These are phyloP conservation scores for Penicillium psychrofluorescens DNA, from an alignment of 495 filamentous ascomycete genomes.

Conservation along the genomic window DNA sequence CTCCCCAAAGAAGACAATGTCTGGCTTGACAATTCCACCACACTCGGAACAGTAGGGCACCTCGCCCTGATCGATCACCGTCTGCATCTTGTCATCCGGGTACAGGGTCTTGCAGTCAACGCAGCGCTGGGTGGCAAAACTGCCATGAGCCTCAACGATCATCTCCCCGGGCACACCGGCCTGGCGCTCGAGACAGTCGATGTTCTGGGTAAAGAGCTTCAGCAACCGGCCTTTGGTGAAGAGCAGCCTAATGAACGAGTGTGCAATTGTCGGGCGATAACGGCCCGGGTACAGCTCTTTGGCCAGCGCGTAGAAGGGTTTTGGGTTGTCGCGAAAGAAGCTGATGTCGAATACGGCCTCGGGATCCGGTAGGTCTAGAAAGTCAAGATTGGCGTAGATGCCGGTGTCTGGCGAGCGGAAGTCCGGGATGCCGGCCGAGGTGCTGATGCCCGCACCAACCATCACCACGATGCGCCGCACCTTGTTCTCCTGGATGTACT, in stretches of 20 bases:
- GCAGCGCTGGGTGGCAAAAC: constrained; percentile 82
- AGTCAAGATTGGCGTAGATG: constrained; percentile 81
- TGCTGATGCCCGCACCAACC: constrained; percentile 57
- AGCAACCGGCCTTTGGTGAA: constrained; percentile 68
- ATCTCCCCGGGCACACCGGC: constrained; percentile 75
- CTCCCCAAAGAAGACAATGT: constrained; percentile 98
- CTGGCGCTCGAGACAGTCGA: constrained; percentile 85
- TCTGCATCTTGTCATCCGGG: constrained; percentile 65
- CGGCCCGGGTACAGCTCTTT: constrained; percentile 89
- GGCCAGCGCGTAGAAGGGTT: constrained; percentile 86
- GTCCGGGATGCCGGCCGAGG: constrained; percentile 82
- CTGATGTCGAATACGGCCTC: constrained; percentile 73
- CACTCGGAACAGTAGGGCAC: constrained; percentile 69
- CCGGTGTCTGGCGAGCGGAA: constrained; percentile 81
- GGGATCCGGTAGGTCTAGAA: constrained; percentile 75
- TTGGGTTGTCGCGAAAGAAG: constrained; percentile 78
- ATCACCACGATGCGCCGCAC: constrained; percentile 73
- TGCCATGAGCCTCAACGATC: constrained; percentile 92
- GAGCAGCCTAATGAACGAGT: constrained; percentile 70
- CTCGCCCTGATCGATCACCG: constrained; percentile 50
- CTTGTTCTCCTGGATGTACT: constrained; percentile 61
- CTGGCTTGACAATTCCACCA: constrained; percentile 83
- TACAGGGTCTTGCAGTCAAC: constrained; percentile 75
- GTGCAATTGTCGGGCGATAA: constrained; percentile 77
- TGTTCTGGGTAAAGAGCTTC: constrained; percentile 95